Base-by-base conservation (phyloP, 768 basidiomycete genomes). In the Panus rudis region DNA sequence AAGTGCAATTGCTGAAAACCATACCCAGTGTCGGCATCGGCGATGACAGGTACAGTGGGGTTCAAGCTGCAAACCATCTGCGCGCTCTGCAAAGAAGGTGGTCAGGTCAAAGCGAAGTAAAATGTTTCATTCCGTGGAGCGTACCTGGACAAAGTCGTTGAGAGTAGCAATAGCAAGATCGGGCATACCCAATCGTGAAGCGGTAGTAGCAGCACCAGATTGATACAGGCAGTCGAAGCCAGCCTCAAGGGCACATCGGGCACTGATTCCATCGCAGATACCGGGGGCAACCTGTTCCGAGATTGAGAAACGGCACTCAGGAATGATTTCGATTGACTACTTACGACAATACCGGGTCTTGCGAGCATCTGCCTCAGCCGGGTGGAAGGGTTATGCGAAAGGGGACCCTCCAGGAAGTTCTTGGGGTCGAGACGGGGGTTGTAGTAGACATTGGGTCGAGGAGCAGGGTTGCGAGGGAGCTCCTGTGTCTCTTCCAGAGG, bases 141-240 rank as follows among this genome's bases (percentile, higher is more conserved):
- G 47, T 49, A 75, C 76, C 58, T 73, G 74, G 19, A 81, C 81
- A 47, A 87, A 87, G 54, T 87, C 84, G 51, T 84, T 85, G 54
- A 85, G 54, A 21, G 83, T 85, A 3, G 84, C 82, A 50, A 87
- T 84, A 20, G 82, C 84, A 31, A 87, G 67, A 58, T 87, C 84
- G n/a, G 84, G 84, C 55, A 79, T 78, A 14, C 84, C 84, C 19
- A 87, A 68, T 14, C 84, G 75, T 1, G 85, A 86, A 31, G 85
- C 85, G 10, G 84, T 87, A 1, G 85, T 88, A 12, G 84, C 83
- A 39, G 85, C 84, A 39, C 85, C 85, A 52, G 81, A 79, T 63
- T 87, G 85, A 59, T 88, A 89, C 44, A 87, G 48, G 51, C 84
- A 87, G 20, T 72, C 69, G 52, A 88, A 89, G 16, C 85, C 85